phyloP scores from a whole-genome alignment of 345 rosid genomes.

The Gossypium australe region DNA sequence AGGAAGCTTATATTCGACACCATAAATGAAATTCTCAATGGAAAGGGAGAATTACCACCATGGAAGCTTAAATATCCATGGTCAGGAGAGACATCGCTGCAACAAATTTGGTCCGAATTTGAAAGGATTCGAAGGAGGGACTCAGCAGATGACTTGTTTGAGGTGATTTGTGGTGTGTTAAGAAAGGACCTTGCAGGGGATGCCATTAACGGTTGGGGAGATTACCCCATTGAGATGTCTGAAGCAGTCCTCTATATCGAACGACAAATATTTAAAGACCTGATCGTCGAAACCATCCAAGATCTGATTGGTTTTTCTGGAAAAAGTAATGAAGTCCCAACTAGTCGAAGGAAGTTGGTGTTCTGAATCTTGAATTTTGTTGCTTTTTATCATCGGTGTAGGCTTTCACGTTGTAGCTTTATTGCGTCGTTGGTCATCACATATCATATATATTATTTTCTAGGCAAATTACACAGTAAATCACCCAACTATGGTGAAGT shows the following conservation, averaged over 20 bases:
- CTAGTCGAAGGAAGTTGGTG: constrained; percentile 56
- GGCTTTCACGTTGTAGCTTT: too few species aligned
- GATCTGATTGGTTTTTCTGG: constrained; percentile 44
- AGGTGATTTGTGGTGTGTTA: constrained; percentile 61
- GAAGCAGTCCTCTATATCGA: constrained; percentile 73
- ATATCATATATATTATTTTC: too few species aligned
- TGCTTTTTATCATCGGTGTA: too few species aligned
- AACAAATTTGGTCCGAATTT: constrained; percentile 66
- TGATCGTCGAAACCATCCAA: constrained; percentile 72
- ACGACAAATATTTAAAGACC: constrained; percentile 74
- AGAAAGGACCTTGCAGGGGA: constrained; percentile 73
- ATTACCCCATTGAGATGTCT: constrained; percentile 62
- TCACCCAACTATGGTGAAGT: too few species aligned
- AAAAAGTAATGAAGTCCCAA: constrained; percentile 17
- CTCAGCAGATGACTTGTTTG: constrained; percentile 41
- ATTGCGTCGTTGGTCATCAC: too few species aligned
- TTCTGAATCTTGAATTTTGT: constrained; percentile 37
- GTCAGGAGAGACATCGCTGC: constrained; percentile 24
- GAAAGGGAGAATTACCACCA: constrained; percentile 45
- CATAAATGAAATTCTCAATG: constrained; percentile 46
- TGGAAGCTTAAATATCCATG: constrained; percentile 35
- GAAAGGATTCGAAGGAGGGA: constrained; percentile 47
- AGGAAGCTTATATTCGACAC: constrained; percentile 75
- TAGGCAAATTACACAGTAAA: too few species aligned
- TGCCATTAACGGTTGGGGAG: constrained; percentile 48